phyloP scores from a whole-genome alignment of 2,329 filamentous ascomycete genomes.

The Colletotrichum eremochloae region DNA sequence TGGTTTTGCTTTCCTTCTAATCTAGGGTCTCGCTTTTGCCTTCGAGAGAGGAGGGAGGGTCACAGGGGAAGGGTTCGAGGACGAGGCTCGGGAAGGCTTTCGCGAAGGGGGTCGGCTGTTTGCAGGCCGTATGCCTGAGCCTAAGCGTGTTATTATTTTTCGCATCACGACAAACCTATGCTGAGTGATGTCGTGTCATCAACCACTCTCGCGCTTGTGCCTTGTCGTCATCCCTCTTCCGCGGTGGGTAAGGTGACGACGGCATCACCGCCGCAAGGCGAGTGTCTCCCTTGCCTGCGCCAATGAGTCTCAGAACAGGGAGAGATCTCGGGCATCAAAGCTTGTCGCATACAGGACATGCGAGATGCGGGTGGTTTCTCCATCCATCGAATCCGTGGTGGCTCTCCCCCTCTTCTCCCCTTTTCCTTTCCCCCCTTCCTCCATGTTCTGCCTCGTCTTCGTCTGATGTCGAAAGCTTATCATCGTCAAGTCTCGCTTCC shows the following conservation, averaged over 20 bases:
- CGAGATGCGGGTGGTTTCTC: not conserved
- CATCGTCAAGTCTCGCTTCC: slow-evolving; percentile 18
- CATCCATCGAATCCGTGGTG: not conserved
- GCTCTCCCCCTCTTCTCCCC: not conserved
- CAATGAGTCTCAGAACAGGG: not conserved
- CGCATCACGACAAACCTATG: not conserved
- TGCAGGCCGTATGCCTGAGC: not conserved
- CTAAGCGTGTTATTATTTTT: not conserved
- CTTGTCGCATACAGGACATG: not conserved
- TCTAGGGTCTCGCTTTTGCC: not conserved
- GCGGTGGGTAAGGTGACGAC: not conserved
- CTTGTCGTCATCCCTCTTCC: not conserved
- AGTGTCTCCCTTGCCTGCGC: not conserved
- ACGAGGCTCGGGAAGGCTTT: not conserved
- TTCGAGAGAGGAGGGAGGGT: not conserved
- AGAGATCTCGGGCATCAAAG: not conserved
- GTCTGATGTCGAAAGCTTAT: slow-evolving; percentile 12
- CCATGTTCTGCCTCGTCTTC: slow-evolving; percentile 14
- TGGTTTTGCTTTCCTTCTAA: slow-evolving; percentile 1
- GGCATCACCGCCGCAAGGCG: not conserved
- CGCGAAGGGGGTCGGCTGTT: not conserved
- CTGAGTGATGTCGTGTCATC: not conserved
- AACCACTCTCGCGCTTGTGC: not conserved
- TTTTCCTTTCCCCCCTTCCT: not conserved
- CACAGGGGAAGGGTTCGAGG: not conserved